Evolutionary conservation across 306 rosid species (phyloP).

Genomic region (Quercus gilva): DNA sequence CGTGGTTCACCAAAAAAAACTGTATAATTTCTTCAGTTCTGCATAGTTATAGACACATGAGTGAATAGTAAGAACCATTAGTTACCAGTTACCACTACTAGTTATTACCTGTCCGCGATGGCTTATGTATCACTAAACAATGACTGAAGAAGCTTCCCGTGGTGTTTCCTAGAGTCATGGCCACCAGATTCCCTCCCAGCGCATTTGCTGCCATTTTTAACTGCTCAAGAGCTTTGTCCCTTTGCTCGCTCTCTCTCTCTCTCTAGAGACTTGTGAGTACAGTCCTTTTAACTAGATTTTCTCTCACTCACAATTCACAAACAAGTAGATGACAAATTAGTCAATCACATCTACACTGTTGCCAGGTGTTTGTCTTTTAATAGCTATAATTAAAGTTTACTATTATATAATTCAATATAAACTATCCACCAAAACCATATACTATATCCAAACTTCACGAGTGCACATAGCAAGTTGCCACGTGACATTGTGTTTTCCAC

Average conservation of each 20-base stretch:
- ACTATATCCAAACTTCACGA: neutral
- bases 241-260: neutral
- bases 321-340: constrained; percentile 11
- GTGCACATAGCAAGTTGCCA: neutral
- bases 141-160: constrained; percentile 40
- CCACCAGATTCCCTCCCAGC: constrained; percentile 12
- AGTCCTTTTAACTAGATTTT: neutral
- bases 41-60: too few species aligned
- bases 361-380: constrained; percentile 2
- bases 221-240: constrained; percentile 4
- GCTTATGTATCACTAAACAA: neutral
- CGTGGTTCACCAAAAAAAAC: too few species aligned
- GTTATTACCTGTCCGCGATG: constrained; percentile 22
- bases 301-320: neutral
- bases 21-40: too few species aligned
- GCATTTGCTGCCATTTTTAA: constrained; percentile 15
- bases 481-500: neutral
- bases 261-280: neutral
- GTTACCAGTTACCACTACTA: neutral
- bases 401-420: neutral
- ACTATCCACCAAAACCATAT: neutral
- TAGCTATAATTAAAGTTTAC: neutral
- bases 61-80: too few species aligned
- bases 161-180: constrained; percentile 24
- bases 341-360: constrained; percentile 13